Percentiles rank a stretch among this genome's conserved stretches.
These are phyloP conservation scores for Peronospora farinosa DNA, from an alignment of 352 stramenopile species.

Conservation along the genomic window DNA sequence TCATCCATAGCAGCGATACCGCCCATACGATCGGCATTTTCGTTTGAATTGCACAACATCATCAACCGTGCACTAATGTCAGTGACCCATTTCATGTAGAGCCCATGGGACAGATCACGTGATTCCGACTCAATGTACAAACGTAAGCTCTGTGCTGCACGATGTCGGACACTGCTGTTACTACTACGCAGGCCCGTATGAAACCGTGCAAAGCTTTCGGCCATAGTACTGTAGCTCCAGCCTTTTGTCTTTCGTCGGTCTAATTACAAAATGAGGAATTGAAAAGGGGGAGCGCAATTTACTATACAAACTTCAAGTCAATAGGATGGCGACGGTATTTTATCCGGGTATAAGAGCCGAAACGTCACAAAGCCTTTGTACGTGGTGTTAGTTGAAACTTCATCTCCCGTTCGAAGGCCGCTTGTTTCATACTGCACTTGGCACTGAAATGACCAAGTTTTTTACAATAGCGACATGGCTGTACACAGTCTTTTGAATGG, in stretches of 20 bases:
- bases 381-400: conserved; percentile 46
- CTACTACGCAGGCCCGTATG: conserved; percentile 65
- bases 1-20: conserved; percentile 87
- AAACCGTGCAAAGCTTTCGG: conserved; percentile 67
- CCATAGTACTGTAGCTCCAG: conserved; percentile 36
- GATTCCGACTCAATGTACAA: conserved; percentile 84
- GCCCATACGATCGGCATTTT: conserved; percentile 73
- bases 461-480: conserved; percentile 80
- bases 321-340: neutral
- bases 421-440: conserved; percentile 60
- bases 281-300: conserved; percentile 8
- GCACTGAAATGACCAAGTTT: conserved; percentile 65
- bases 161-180: conserved; percentile 55
- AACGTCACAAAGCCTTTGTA: conserved; percentile 56
- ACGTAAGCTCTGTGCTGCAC: conserved; percentile 66
- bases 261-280: conserved; percentile 11
- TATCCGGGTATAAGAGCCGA: neutral
- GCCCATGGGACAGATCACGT: conserved; percentile 71
- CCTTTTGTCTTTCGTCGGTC: neutral
- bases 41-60: conserved; percentile 75
- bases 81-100: conserved; percentile 86
- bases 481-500: conserved; percentile 64
- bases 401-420: conserved; percentile 41
- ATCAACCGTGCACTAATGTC: conserved; percentile 78
- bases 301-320: conserved; percentile 21